Evolutionary conservation across 306 rosid species (phyloP), one percentile per base, ranked within the genome.

Genomic region (Gastrolobium bilobum): DNA sequence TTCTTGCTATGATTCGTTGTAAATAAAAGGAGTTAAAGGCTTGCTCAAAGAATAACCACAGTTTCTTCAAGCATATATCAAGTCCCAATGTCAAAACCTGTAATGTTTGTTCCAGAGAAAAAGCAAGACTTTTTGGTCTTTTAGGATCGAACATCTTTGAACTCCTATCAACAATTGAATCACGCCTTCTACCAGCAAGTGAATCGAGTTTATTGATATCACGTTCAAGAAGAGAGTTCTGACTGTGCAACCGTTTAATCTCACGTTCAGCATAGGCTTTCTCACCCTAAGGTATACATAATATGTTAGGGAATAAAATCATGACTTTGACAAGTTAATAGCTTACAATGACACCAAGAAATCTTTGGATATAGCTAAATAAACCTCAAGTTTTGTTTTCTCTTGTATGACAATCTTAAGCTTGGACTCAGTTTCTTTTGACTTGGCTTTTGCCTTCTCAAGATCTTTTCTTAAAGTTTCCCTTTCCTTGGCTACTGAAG

Each of bases 371-470:
- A 75, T 50, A 68, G 51, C 33, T 50, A 67, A 71, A 78, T 69
- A 56, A 81, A 94, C 98, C 97, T 94, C 98, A 61, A 92, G 85
- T 87, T 92, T 94, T 64, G 96, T 92, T 90, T 87, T 94, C 83
- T 92, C 98, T 84, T 92, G 96, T 68, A 92, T 78, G 46, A 86
- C 87, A 80, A 84, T 90, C 92, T 88, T 92, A 73, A 94, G 97
- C 88, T 92, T 94, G 51, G 84, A 86, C 82, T 94, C 98, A 4
- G 84, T 83, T 84, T 92, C 97, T 85, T 90, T 94, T 85, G 89
- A 84, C 88, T 79, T 92, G 71, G 68, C 46, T 87, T 79, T 92
- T 73, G 84, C 80, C 86, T 92, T 94, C 81, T 94, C 97, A 56
- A 92, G 84, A 81, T 92, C 97, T 87, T 87, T 94, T 87, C 97